phyloP scores from a whole-genome alignment of 2,329 filamentous ascomycete species.

The Ascochyta fabae region DNA sequence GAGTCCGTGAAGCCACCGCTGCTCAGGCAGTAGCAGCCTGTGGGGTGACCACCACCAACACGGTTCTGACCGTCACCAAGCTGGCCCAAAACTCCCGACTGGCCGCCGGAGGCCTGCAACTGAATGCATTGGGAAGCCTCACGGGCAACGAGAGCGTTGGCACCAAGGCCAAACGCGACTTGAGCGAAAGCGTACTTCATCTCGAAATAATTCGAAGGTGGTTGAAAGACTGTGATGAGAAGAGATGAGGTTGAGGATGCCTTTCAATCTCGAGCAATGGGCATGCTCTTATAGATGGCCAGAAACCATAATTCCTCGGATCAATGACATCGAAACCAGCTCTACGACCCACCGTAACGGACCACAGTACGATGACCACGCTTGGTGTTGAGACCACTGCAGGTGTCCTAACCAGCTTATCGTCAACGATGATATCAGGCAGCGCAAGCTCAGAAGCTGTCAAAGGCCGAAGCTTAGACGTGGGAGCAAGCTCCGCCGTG shows the following conservation, averaged over 20 bases:
- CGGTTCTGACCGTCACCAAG: slow-evolving; percentile 68
- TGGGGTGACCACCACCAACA: slow-evolving; percentile 58
- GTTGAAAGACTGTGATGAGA: slow-evolving; percentile 7
- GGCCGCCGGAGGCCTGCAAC: slow-evolving; percentile 33
- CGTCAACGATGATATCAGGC: slow-evolving; percentile 24
- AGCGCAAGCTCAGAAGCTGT: slow-evolving; percentile 6
- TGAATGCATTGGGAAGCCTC: slow-evolving; percentile 27
- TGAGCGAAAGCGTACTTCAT: slow-evolving; percentile 35
- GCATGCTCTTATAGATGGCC: not conserved
- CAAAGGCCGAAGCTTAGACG: slow-evolving; percentile 5
- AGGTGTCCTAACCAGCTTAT: slow-evolving; percentile 9
- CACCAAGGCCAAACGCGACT: slow-evolving; percentile 28
- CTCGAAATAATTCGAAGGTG: slow-evolving; percentile 4
- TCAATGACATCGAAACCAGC: slow-evolving; percentile 14
- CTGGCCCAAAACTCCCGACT: slow-evolving; percentile 63
- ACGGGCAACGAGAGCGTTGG: slow-evolving; percentile 32
- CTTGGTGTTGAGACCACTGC: slow-evolving; percentile 13
- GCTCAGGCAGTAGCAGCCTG: slow-evolving; percentile 62
- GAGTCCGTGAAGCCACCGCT: slow-evolving; percentile 59
- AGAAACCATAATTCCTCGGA: not conserved
- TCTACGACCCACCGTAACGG: not conserved
- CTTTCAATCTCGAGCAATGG: not conserved
- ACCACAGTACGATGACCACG: not conserved
- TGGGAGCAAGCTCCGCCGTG: slow-evolving; percentile 3
- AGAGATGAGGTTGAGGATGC: not conserved